These are phyloP conservation scores for Cladophialophora carrionii DNA, from an alignment of 2,329 filamentous ascomycete species.

Conservation along the genomic window DNA sequence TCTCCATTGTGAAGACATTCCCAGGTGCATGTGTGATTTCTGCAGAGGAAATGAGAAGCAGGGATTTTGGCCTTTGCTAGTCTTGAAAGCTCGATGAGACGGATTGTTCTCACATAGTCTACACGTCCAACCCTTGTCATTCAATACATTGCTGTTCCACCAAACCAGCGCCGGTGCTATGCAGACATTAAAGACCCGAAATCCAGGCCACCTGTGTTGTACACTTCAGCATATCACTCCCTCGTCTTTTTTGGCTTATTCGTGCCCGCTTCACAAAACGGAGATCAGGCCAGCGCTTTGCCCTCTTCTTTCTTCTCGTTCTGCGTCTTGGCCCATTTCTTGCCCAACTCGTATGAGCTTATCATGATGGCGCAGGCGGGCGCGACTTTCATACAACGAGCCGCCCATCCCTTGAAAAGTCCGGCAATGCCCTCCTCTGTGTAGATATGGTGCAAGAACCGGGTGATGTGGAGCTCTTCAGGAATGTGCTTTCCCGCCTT, in stretches of 20 bases:
- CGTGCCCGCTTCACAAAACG: background rate
- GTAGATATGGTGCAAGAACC: constrained; percentile 89
- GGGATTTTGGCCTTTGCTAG: background rate
- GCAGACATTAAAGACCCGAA: constrained; percentile 4
- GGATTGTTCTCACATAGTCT: background rate
- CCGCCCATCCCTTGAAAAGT: constrained; percentile 88
- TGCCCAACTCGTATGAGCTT: constrained; percentile 93
- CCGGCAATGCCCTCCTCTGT: constrained; percentile 77
- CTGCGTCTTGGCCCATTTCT: constrained; percentile 77
- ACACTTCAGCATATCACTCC: background rate
- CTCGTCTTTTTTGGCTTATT: background rate
- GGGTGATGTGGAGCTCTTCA: constrained; percentile 76
- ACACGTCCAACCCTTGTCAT: background rate
- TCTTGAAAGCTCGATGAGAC: background rate
- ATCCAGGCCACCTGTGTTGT: constrained; percentile 1
- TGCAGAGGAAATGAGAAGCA: background rate
- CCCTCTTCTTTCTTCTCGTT: constrained; percentile 62
- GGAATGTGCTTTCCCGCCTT: constrained; percentile 51
- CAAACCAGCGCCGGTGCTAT: constrained; percentile 6
- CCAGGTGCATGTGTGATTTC: background rate
- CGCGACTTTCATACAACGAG: constrained; percentile 88
- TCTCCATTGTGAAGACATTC: background rate
- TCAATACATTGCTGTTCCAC: background rate
- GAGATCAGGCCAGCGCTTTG: constrained; percentile 13
- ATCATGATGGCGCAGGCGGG: constrained; percentile 99